Evolutionary conservation across 2,329 filamentous ascomycete species (phyloP), one percentile per base, ranked within the genome.

Genomic region (Plenodomus tracheiphilus): DNA sequence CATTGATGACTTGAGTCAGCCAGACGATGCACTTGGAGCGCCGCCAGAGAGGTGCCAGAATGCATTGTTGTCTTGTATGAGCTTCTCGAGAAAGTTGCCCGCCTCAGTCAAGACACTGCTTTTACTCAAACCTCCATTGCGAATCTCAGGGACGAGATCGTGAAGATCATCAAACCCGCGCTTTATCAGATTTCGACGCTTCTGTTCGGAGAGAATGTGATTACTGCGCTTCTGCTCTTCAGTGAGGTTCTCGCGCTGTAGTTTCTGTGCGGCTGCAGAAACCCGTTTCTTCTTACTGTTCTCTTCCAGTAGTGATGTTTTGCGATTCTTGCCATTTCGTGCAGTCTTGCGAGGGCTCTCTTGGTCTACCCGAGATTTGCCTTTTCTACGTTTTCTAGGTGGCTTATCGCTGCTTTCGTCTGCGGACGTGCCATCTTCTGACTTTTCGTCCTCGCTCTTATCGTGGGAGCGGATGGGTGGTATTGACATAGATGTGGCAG

Each of bases 131-230:
- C 88, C 87, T 8, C 88, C 87, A 20, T 83, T 85, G 46, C 81
- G 82, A 10, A 95, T 78, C 15, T 85, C 86, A 0, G 91, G 91
- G 0, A 96, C 88, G 18, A 95, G 77, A 21, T 84, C 79, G 56
- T 83, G 84, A n/a, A 96, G 75, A 49, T 93, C 88, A 37, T 91
- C 87, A 61, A 93, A 96, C 0, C 89, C 89, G 57, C 88, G 82
- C 65, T 91, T 88, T 63, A 93, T 93, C 39, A 91, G 77, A 20
- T 89, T 90, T 40, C 91, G 81, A 28, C 91, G 82, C 72, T 94
- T 95, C 74, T 96, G 89, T 68, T 95, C 91, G 43, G 90, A 94
- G 43, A 86, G 80, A 56, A 96, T 94, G 66, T 95, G 90, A 59
- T 96, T 96, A 63, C 86, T 86, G 39, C 89, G 81, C 72, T 93